These are phyloP conservation scores for Chrysopogon serrulatus DNA, from an alignment of 176 grass and related monocot species.

Conservation along the genomic window DNA sequence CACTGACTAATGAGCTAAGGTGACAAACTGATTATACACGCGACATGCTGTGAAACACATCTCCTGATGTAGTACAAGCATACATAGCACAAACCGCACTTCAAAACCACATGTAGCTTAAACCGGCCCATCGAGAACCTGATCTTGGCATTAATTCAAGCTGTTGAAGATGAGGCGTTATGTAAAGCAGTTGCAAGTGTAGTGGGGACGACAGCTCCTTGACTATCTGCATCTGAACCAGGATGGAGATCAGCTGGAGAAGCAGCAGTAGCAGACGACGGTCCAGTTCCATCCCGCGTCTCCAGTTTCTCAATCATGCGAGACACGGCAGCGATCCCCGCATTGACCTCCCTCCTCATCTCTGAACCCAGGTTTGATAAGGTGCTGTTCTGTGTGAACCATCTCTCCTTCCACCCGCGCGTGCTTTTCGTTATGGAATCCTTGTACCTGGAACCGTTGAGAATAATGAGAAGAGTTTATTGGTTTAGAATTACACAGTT, in stretches of 20 bases:
- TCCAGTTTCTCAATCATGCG: constrained; percentile 59
- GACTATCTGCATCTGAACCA: constrained; percentile 22
- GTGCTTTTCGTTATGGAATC: constrained; percentile 73
- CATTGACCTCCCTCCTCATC: constrained; percentile 55
- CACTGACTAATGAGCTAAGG: not conserved
- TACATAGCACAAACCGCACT: not conserved
- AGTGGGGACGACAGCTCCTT: not conserved
- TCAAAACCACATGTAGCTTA: not conserved
- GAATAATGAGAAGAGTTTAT: not conserved
- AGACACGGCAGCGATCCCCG: constrained; percentile 54
- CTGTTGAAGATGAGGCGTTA: constrained; percentile 13
- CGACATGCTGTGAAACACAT: not conserved
- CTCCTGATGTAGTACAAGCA: not conserved
- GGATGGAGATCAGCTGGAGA: not conserved
- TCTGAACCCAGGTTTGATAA: constrained; percentile 50
- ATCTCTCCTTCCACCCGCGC: constrained; percentile 63
- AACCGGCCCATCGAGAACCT: constrained; percentile 23
- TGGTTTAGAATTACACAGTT: not conserved
- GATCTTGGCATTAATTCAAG: constrained; percentile 17
- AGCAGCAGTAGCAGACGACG: not conserved
- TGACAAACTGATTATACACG: not conserved
- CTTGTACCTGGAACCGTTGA: constrained; percentile 49
- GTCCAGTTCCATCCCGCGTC: constrained; percentile 25
- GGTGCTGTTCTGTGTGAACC: constrained; percentile 41
- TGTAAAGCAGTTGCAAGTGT: not conserved